Evolutionary conservation across 208 protist genomes (phyloP).

Genomic region (Novymonas esmeraldas): DNA sequence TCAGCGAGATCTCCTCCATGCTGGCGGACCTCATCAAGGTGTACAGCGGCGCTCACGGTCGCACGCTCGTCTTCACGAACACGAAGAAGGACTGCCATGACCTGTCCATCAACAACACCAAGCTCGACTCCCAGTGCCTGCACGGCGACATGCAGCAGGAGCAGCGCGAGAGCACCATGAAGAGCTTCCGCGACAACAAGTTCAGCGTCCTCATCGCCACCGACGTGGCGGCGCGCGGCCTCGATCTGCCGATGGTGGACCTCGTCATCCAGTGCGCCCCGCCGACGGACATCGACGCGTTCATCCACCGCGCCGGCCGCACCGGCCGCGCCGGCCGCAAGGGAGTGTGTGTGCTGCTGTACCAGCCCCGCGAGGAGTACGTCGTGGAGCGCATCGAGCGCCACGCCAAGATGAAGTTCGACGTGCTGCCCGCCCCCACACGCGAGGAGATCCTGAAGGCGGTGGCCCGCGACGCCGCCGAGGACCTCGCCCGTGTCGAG

Average conservation of each 20-base stretch:
- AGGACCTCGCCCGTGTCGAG: constrained; percentile 90
- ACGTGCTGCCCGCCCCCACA: constrained; percentile 84
- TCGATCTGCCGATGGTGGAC: constrained; percentile 90
- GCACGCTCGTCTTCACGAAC: constrained; percentile 93
- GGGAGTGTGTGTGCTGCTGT: constrained; percentile 89
- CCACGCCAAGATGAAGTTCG: constrained; percentile 92
- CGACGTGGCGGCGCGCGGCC: constrained; percentile 90
- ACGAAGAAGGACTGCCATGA: constrained; percentile 94
- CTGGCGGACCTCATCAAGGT: constrained; percentile 92
- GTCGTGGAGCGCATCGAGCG: constrained; percentile 90
- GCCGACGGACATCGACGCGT: constrained; percentile 92
- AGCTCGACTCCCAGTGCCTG: constrained; percentile 94
- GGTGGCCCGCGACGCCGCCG: constrained; percentile 79
- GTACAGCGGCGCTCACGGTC: constrained; percentile 83
- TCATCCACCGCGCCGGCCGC: constrained; percentile 97
- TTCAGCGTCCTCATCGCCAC: constrained; percentile 95
- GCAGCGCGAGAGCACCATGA: constrained; percentile 93
- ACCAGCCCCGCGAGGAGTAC: constrained; percentile 87
- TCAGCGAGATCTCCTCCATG: constrained; percentile 90
- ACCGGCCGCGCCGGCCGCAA: constrained; percentile 95
- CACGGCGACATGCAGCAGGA: constrained; percentile 96
- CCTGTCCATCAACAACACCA: constrained; percentile 89
- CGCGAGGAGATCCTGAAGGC: constrained; percentile 89
- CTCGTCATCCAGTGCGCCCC: constrained; percentile 90
- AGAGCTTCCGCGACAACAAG: constrained; percentile 92